phyloP scores from a whole-genome alignment of 345 rosid species.

The Kernera saxatilis region DNA sequence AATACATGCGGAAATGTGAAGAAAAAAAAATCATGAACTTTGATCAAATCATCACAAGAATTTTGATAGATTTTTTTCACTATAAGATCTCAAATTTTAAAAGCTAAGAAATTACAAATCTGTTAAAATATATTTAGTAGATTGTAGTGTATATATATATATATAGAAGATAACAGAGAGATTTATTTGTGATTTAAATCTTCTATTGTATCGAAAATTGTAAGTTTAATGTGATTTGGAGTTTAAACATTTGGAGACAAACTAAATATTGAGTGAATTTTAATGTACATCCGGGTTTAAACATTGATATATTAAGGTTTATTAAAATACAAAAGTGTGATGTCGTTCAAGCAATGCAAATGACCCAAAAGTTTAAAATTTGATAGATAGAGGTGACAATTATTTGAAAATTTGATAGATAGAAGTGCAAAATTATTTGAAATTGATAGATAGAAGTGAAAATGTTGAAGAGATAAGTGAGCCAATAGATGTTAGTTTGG shows the following conservation, averaged over 20 bases:
- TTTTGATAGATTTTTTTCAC: background rate
- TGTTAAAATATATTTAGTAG: background rate
- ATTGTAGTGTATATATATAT: too few species aligned
- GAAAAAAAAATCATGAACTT: background rate
- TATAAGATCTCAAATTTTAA: background rate
- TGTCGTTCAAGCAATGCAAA: background rate
- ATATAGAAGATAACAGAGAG: background rate
- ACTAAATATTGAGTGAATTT: too few species aligned
- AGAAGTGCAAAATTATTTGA: background rate
- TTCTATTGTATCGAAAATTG: background rate
- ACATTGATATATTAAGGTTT: background rate
- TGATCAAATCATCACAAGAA: background rate
- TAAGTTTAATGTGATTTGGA: background rate
- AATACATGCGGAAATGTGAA: background rate
- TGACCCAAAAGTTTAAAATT: background rate
- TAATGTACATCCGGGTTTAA: too few species aligned
- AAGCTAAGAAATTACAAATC: background rate
- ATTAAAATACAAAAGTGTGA: background rate
- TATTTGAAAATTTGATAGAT: background rate
- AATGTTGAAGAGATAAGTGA: background rate
- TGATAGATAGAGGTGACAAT: background rate
- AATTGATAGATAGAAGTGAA: background rate
- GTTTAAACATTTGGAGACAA: background rate
- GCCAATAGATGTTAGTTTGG: background rate
- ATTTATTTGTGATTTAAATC: background rate